Percentiles rank a stretch among this genome's conserved stretches.
Evolutionary conservation across 805 yeast genomes (phyloP).

Genomic region (Cyberlindnera lachancei): DNA sequence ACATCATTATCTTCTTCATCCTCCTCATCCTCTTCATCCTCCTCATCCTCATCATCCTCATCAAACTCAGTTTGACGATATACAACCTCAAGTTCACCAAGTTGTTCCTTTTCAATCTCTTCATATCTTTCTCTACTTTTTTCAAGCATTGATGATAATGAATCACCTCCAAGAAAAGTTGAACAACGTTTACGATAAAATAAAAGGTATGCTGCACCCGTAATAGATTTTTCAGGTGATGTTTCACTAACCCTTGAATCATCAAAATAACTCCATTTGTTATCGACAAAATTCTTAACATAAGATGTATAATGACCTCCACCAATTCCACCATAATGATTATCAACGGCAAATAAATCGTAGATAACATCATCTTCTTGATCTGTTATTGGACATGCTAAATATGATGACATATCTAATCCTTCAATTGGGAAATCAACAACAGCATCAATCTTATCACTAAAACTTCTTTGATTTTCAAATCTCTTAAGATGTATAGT

Average conservation of each 20-base stretch:
- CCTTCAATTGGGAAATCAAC: slow-evolving; percentile 86
- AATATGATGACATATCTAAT: slow-evolving; percentile 60
- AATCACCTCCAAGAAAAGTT: slow-evolving; percentile 40
- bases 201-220: slow-evolving; percentile 79
- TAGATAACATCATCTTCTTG: slow-evolving; percentile 40
- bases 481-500: slow-evolving; percentile 88
- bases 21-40: slow-evolving; percentile 12
- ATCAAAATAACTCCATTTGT: slow-evolving; percentile 83
- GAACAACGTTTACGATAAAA: slow-evolving; percentile 59
- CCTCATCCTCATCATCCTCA: slow-evolving; percentile 10
- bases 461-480: slow-evolving; percentile 72
- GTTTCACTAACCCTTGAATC: slow-evolving; percentile 68
- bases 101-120: slow-evolving; percentile 15
- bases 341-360: slow-evolving; percentile 88
- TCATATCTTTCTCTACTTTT: slow-evolving; percentile 33
- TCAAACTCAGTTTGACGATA: slow-evolving; percentile 22
- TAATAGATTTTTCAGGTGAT: slow-evolving; percentile 51
- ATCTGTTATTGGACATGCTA: slow-evolving; percentile 29
- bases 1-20: slow-evolving; percentile 1
- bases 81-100: slow-evolving; percentile 19
- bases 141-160: slow-evolving; percentile 32
- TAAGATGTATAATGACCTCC: slow-evolving; percentile 97
- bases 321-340: slow-evolving; percentile 92
- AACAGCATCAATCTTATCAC: slow-evolving; percentile 81
- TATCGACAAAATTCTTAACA: slow-evolving; percentile 70